Conservation (phyloP, 805 yeast genomes). For the Yamadazyma laniorum region DNA sequence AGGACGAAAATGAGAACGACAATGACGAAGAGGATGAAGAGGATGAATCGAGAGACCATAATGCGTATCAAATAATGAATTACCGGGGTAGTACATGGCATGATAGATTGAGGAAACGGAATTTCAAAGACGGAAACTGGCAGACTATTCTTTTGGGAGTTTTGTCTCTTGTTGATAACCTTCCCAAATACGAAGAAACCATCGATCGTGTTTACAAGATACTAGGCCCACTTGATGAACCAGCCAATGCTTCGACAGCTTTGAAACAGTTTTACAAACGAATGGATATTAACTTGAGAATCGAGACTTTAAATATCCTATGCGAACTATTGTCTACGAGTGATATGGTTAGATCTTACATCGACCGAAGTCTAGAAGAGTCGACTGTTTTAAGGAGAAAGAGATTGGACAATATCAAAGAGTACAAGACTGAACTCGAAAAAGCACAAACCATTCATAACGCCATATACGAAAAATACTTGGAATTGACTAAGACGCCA, state of each 20-base stretch:
- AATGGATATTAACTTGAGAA: constrained; percentile 52
- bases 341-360: constrained; percentile 53
- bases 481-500: constrained; percentile 4
- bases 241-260: constrained; percentile 50
- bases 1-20: constrained; percentile 15
- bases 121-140: constrained; percentile 85
- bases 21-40: constrained; percentile 20
- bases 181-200: constrained; percentile 50
- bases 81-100: constrained; percentile 70
- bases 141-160: constrained; percentile 73
- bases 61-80: constrained; percentile 50
- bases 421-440: constrained; percentile 53
- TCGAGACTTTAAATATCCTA: constrained; percentile 59
- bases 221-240: constrained; percentile 56
- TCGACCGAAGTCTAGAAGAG: constrained; percentile 69
- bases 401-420: constrained; percentile 63
- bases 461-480: constrained; percentile 18
- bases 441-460: constrained; percentile 39
- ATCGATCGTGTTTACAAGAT: constrained; percentile 50
- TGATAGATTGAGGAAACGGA: constrained; percentile 69
- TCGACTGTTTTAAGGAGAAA: constrained; percentile 61
- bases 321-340: constrained; percentile 63
- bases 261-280: constrained; percentile 53
- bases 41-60: constrained; percentile 27
- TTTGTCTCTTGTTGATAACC: constrained; percentile 56